Evolutionary conservation across 202 grass and related monocot genomes (phyloP).

Genomic region (Panicum virgatum): DNA sequence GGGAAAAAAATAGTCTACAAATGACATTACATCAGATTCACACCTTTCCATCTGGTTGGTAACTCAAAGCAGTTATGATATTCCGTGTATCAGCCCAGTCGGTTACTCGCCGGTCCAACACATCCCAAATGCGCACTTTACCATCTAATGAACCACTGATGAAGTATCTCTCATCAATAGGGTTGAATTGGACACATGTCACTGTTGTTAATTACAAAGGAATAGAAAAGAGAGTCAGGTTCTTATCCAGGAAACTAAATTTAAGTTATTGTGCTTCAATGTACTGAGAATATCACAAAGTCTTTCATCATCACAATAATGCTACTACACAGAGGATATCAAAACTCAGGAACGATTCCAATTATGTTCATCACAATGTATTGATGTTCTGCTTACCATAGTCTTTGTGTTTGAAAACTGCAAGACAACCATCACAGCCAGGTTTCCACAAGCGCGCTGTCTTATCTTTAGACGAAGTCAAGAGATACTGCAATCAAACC

Average conservation of each 20-base stretch:
- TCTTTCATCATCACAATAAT: background rate
- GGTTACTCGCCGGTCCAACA: constrained; percentile 63
- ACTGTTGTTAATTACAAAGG: constrained; percentile 52
- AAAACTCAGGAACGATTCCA: background rate
- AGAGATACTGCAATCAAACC: constrained; percentile 65
- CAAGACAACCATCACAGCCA: constrained; percentile 68
- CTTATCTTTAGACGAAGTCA: constrained; percentile 93
- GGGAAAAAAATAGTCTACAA: constrained; percentile 23
- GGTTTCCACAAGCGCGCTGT: constrained; percentile 90
- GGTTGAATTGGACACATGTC: constrained; percentile 89
- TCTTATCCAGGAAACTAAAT: background rate
- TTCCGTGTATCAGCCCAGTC: constrained; percentile 83
- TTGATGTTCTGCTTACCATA: constrained; percentile 58
- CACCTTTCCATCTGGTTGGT: constrained; percentile 84
- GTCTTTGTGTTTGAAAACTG: constrained; percentile 74
- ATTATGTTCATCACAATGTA: background rate
- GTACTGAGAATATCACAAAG: background rate
- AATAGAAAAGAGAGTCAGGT: constrained; percentile 26
- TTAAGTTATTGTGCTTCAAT: background rate
- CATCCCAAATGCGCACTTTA: constrained; percentile 85
- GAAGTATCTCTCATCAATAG: constrained; percentile 72
- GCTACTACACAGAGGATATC: background rate
- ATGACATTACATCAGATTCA: constrained; percentile 27
- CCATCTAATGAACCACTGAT: constrained; percentile 92
- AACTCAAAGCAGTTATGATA: constrained; percentile 77